Base-by-base conservation (phyloP, 2,329 filamentous ascomycete genomes). In the Dendrostoma leiphaemia region DNA sequence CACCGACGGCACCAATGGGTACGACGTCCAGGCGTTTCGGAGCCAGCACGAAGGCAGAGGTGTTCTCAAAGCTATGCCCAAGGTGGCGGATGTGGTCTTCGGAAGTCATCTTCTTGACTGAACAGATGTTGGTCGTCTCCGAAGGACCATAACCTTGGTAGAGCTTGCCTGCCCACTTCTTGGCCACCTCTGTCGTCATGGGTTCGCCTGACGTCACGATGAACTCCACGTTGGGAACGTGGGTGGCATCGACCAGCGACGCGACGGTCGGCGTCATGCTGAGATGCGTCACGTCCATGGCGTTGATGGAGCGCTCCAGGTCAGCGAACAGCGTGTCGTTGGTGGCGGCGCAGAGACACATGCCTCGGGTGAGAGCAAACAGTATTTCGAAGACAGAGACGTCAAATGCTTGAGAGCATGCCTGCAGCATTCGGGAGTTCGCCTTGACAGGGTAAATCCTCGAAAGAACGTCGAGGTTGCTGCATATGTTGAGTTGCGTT, bases 331-430 rank as follows among this genome's bases (percentile, higher is more conserved):
- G 71, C 2, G 83, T 79, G 61, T 94, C 88, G 61, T 92, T 91
- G 0, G 77, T 81, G 0, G 85, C 87, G 2, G 88, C 83, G 64
- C 89, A 96, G 12, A 96, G 75, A 57, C 86, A 88, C 75, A 93
- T 90, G 4, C 90, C 90, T 31, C 79, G 78, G 44, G 82, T 81
- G 88, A 91, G 95, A 0, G 90, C 77, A 62, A 90, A 95, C 67
- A 96, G 93, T 13, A 95, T 92, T 64, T 96, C 91, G 65, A 95
- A 95, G 0, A 95, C 88, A 0, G 90, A 95, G 2, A 95, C 85
- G 64, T 95, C 90, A 64, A 95, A 96, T 0, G 87, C 88, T 64
- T 91, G 89, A 0, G 90, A 93, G 64, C 89, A 95, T 2, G 89
- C 84, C 68, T 96, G 91, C 0, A 96, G 74, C 29, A 96, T 74